A percentile compares a stretch with the other conserved stretches of the same genome.
These are phyloP conservation scores for Pythium chondricola DNA, from an alignment of 352 stramenopile species.

Conservation along the genomic window DNA sequence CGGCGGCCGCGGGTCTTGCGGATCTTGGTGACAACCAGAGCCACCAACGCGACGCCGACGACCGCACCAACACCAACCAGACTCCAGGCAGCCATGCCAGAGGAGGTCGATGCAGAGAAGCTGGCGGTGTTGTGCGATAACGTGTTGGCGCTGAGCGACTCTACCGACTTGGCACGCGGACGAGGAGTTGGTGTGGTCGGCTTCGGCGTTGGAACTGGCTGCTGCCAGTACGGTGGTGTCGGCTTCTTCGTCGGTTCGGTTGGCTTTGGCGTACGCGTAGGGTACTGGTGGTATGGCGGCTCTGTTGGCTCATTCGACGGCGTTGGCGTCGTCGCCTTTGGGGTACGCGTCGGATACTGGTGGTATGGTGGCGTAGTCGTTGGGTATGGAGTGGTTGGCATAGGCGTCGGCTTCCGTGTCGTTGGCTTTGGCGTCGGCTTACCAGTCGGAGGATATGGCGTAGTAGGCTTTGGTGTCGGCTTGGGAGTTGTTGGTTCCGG, in stretches of 20 bases:
- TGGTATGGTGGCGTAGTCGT: background rate
- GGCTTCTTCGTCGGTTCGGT: background rate
- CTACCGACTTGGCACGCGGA: too few relatives aligned
- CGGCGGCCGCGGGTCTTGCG: background rate
- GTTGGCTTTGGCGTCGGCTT: constrained; percentile 3
- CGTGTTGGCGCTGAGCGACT: background rate
- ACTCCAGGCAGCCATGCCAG: background rate
- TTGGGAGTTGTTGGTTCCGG: background rate
- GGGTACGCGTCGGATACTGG: background rate
- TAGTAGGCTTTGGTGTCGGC: background rate
- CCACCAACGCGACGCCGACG: background rate
- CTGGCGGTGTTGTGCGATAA: background rate
- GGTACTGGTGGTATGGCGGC: background rate
- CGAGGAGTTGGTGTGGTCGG: background rate
- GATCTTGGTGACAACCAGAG: background rate
- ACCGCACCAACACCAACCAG: background rate
- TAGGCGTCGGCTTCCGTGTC: background rate
- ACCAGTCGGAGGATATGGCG: background rate
- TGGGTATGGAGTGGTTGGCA: background rate
- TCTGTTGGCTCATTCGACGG: background rate
- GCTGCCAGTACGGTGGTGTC: background rate
- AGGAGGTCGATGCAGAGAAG: background rate
- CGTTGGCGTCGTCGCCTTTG: background rate
- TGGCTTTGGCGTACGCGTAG: background rate
- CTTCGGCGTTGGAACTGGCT: background rate